Evolutionary conservation across 2,329 filamentous ascomycete genomes (phyloP), one percentile per base, ranked within the genome.

Genomic region (Aureobasidium sp.): DNA sequence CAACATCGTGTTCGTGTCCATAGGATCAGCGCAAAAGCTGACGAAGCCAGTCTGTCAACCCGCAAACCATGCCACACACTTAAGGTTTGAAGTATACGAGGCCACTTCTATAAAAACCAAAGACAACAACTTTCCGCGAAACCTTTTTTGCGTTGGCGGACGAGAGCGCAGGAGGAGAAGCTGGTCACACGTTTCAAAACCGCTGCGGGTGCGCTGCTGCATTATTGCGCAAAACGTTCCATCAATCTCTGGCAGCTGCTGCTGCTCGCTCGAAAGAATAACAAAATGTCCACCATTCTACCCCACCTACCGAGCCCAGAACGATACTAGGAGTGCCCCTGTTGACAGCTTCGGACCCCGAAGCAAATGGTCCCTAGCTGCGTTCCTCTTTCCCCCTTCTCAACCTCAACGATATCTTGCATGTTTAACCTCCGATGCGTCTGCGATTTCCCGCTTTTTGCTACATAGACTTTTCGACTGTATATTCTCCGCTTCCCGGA

Each of bases 11-110:
- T 42, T 54, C 37, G 50, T 54, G 27, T 42, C 13, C 2, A 54
- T 32, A 42, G 37, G 53, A 44, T 45, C 53, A 34, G 39, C 53
- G 27, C 13, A 7, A 29, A 21, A 44, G 53, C 53, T 57, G 27
- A 57, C 53, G 53, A 45, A 57, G 39, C 53, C 45, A 10, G 16
- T 25, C 7, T 16, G 11, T 42, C 50, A 11, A 13, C 9, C 5
- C 7, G 21, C 50, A 21, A n/a, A 21, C 21, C 21, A 21, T 21
- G 21, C 21, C 53, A 13, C 29, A 27, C 53, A 13, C n/a, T 45
- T 45, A 44, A 27, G 25, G 53, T 44, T 57, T 57, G 37, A 11
- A 4, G 36, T 55, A 55, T 55, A 57, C 53, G 53, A 57, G 29
- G 21, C 21, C 21, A 21, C 21, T 21, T 21, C 27, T 55, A 21